Conservation (phyloP, 768 basidiomycete species). For the Russula abietina region DNA sequence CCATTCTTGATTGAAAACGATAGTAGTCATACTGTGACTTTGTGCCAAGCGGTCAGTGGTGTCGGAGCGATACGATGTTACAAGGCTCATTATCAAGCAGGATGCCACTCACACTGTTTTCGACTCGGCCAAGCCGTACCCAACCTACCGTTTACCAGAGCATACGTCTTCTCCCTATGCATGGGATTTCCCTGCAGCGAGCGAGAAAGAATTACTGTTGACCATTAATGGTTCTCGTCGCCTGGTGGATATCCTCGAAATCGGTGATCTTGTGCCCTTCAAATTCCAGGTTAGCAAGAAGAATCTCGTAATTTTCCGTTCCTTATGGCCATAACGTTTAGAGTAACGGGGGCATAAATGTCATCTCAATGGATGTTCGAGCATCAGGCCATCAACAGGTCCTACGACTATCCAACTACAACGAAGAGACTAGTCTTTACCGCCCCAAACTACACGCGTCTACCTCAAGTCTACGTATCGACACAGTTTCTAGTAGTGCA, state of each 20-base stretch:
- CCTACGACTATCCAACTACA: slow-evolving; percentile 81
- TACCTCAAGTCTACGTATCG: slow-evolving; percentile 51
- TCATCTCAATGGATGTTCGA: slow-evolving; percentile 85
- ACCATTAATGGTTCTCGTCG: slow-evolving; percentile 55
- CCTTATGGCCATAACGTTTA: slow-evolving; percentile 26
- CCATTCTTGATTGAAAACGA: slow-evolving; percentile 90
- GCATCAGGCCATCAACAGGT: slow-evolving; percentile 84
- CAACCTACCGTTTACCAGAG: slow-evolving; percentile 52
- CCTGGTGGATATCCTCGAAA: slow-evolving; percentile 88
- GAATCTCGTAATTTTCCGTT: neutral
- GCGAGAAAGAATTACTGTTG: slow-evolving; percentile 72
- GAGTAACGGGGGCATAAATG: slow-evolving; percentile 51
- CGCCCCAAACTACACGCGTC: slow-evolving; percentile 58
- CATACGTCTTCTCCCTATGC: slow-evolving; percentile 63
- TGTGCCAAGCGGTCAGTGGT: slow-evolving; percentile 66
- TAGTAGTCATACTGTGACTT: slow-evolving; percentile 59
- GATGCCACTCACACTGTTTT: slow-evolving; percentile 39
- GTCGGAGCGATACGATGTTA: neutral
- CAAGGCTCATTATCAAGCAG: slow-evolving; percentile 20
- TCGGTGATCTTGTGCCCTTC: slow-evolving; percentile 87
- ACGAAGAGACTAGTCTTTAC: slow-evolving; percentile 79
- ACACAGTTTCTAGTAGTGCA: slow-evolving; percentile 59
- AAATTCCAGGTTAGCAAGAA: slow-evolving; percentile 59
- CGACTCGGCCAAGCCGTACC: slow-evolving; percentile 39
- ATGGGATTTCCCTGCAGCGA: slow-evolving; percentile 88